Evolutionary conservation across 345 rosid species (phyloP).

Genomic region (Atalantia buxifolia): DNA sequence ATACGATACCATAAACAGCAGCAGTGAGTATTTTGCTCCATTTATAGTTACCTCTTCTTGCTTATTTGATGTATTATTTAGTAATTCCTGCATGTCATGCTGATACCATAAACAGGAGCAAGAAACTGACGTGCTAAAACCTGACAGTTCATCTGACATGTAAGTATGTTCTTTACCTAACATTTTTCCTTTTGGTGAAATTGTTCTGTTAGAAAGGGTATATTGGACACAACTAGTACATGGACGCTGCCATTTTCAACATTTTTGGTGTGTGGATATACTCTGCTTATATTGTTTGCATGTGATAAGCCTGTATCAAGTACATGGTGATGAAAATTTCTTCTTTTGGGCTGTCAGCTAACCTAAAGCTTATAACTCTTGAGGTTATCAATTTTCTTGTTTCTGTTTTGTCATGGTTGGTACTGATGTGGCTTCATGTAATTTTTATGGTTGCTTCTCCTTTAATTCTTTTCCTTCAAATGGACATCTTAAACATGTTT

Average conservation of each 20-base stretch:
- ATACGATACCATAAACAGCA: conserved; percentile 10
- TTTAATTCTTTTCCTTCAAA: neutral
- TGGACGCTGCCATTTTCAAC: neutral
- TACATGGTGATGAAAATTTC: neutral
- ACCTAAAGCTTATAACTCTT: neutral
- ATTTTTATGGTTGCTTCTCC: neutral
- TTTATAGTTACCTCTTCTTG: conserved; percentile 15
- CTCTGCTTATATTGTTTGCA: neutral
- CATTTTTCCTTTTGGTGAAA: neutral
- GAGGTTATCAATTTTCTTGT: neutral
- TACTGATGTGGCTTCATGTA: neutral
- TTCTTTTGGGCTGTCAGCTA: neutral
- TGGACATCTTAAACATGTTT: neutral
- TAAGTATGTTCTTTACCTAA: conserved; percentile 28
- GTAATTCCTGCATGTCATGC: neutral
- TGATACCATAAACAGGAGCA: conserved; percentile 30
- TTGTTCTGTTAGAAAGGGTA: neutral
- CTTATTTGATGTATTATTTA: conserved; percentile 4
- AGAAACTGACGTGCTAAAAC: conserved; percentile 33
- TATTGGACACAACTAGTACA: neutral
- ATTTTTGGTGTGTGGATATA: neutral
- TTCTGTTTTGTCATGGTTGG: neutral
- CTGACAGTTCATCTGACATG: conserved; percentile 37
- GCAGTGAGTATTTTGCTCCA: conserved; percentile 23
- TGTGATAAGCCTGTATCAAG: neutral